Percentiles rank a stretch among this genome's conserved stretches.
phyloP scores from a whole-genome alignment of 2,329 filamentous ascomycete genomes.

The Ciborinia camelliae region DNA sequence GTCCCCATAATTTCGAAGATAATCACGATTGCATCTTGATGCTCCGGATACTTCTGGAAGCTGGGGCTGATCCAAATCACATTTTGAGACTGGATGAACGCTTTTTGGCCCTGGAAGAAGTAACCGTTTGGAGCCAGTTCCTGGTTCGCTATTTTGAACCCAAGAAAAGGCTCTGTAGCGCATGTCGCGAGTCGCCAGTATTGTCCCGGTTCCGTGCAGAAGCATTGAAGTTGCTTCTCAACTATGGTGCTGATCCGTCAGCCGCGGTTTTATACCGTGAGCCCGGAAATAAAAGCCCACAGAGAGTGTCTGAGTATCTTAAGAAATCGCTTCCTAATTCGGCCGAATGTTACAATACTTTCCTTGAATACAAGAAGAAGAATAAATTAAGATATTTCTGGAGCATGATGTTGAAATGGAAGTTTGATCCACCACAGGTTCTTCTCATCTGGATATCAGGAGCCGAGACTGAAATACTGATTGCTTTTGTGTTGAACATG shows the following conservation, averaged over 20 bases:
- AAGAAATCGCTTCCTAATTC: not conserved
- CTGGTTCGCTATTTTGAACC: too few species aligned
- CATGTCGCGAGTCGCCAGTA: too few species aligned
- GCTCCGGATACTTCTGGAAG: not conserved
- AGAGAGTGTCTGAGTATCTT: not conserved
- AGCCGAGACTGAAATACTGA: not conserved
- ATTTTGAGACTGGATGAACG: too few species aligned
- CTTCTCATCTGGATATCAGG: not conserved
- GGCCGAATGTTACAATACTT: not conserved
- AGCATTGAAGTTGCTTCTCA: fast-evolving
- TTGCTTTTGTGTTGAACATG: not conserved
- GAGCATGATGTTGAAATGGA: not conserved
- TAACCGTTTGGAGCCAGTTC: too few species aligned
- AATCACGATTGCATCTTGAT: not conserved
- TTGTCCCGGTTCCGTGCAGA: too few species aligned
- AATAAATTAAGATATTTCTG: not conserved
- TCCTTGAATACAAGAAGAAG: not conserved
- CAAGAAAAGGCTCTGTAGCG: too few species aligned
- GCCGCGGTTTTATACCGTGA: too few species aligned
- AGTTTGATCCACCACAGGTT: not conserved
- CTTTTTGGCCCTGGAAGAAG: too few species aligned
- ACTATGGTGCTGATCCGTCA: not conserved
- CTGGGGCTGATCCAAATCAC: not conserved
- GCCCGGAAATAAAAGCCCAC: too few species aligned
- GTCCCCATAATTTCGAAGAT: too few species aligned